phyloP scores from a whole-genome alignment of 208 protist species.

The Crithidia fasciculata region DNA sequence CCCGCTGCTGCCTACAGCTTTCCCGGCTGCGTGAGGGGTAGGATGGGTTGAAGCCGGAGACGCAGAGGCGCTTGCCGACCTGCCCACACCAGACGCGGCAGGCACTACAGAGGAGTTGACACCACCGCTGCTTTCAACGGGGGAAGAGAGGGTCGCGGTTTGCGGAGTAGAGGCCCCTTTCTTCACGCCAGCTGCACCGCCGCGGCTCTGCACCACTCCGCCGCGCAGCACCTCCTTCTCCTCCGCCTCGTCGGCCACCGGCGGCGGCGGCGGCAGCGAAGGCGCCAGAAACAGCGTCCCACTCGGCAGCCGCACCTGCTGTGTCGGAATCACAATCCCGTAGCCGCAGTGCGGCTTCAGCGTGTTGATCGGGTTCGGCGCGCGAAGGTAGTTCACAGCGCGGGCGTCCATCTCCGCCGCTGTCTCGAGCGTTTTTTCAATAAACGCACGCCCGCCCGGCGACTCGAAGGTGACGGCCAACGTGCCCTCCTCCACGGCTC shows the following conservation, averaged over 20 bases:
- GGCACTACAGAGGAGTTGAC: background rate
- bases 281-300: slow-evolving; percentile 35
- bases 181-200: too few relatives aligned
- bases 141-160: too few relatives aligned
- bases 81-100: background rate
- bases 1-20: background rate
- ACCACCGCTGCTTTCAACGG: too few relatives aligned
- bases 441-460: slow-evolving; percentile 71
- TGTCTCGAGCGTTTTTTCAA: slow-evolving; percentile 59
- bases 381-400: slow-evolving; percentile 82
- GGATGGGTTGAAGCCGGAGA: too few relatives aligned
- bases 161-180: too few relatives aligned
- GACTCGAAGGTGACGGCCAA: slow-evolving; percentile 90
- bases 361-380: slow-evolving; percentile 91
- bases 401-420: slow-evolving; percentile 36
- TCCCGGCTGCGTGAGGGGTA: background rate
- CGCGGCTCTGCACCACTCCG: slow-evolving; percentile 6
- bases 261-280: slow-evolving; percentile 12
- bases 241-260: slow-evolving; percentile 2
- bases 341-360: slow-evolving; percentile 88
- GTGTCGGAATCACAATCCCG: slow-evolving; percentile 70
- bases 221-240: slow-evolving; percentile 14
- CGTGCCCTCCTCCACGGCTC: slow-evolving; percentile 80
- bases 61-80: too few relatives aligned
- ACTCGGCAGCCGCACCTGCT: slow-evolving; percentile 29